A percentile compares a stretch with the other conserved stretches of the same genome.
Conservation (phyloP, 352 stramenopile genomes). For the Lagenidium giganteum region DNA sequence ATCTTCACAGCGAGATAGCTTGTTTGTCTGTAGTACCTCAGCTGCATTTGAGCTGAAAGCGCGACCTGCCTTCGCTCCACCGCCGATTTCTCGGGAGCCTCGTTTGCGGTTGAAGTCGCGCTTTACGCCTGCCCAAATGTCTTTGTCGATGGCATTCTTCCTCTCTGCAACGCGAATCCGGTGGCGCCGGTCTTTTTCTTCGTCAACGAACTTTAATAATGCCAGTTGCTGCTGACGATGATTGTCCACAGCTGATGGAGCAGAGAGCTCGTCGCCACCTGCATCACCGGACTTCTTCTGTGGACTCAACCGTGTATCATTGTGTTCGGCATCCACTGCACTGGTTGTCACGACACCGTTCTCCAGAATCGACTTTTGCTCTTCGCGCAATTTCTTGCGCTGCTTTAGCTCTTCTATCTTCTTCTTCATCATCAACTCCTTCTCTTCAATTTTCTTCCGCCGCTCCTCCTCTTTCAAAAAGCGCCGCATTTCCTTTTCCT, state of each 20-base stretch:
- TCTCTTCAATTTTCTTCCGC: conserved; percentile 62
- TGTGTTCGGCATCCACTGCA: too few species aligned
- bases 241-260: conserved; percentile 10
- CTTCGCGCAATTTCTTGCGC: conserved; percentile 53
- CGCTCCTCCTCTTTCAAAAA: conserved; percentile 72
- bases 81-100: too few species aligned
- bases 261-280: too few species aligned
- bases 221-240: conserved; percentile 46
- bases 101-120: not conserved
- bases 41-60: conserved; percentile 29
- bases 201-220: conserved; percentile 62
- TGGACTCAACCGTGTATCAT: too few species aligned
- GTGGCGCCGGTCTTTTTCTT: conserved; percentile 54
- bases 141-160: conserved; percentile 33
- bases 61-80: too few species aligned
- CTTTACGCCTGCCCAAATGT: conserved; percentile 28
- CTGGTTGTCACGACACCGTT: conserved; percentile 67
- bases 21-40: too few species aligned
- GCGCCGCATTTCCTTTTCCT: conserved; percentile 67
- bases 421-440: conserved; percentile 66
- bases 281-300: too few species aligned
- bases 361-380: conserved; percentile 67
- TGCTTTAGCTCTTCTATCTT: conserved; percentile 66
- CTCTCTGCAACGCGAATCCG: conserved; percentile 53
- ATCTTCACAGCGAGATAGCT: conserved; percentile 28